Evolutionary conservation across 768 basidiomycete species (phyloP).

Genomic region (Lactarius psammicola): DNA sequence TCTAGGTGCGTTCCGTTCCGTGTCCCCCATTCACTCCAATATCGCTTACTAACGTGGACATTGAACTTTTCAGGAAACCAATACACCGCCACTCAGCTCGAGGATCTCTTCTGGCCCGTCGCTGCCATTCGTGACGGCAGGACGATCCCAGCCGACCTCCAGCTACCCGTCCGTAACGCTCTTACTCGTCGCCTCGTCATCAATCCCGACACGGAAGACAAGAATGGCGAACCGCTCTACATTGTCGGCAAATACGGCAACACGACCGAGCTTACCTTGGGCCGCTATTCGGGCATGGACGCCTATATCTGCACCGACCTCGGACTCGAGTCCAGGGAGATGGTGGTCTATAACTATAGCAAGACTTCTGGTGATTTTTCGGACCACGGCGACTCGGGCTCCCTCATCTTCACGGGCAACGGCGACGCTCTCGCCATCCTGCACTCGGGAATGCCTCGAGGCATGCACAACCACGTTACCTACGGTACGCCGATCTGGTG

Average conservation of each 20-base stretch:
- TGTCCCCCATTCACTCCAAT: conserved; percentile 29
- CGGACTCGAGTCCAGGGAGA: conserved; percentile 35
- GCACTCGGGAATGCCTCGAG: conserved; percentile 30
- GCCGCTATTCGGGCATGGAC: no score
- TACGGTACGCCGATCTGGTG: conserved; percentile 32
- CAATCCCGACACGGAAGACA: conserved; percentile 31
- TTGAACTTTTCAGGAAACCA: conserved; percentile 34
- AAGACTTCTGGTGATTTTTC: conserved; percentile 38
- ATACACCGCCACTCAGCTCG: conserved; percentile 31
- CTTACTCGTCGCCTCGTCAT: conserved; percentile 33
- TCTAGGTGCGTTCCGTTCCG: conserved; percentile 34
- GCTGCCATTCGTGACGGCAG: conserved; percentile 24
- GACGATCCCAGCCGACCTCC: conserved; percentile 35
- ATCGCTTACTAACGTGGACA: conserved; percentile 13
- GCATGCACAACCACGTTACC: conserved; percentile 31
- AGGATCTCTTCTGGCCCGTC: conserved; percentile 31
- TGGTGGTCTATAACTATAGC: conserved; percentile 39
- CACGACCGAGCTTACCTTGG: no score
- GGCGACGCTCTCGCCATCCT: conserved; percentile 33
- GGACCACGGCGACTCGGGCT: conserved; percentile 42
- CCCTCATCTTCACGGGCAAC: conserved; percentile 38
- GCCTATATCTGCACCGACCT: conserved; percentile 25
- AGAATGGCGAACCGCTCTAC: no score
- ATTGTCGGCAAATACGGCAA: no score
- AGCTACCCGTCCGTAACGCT: conserved; percentile 35